Evolutionary conservation across 208 protist genomes (phyloP).

Genomic region (Jaenimonas drosophilae): DNA sequence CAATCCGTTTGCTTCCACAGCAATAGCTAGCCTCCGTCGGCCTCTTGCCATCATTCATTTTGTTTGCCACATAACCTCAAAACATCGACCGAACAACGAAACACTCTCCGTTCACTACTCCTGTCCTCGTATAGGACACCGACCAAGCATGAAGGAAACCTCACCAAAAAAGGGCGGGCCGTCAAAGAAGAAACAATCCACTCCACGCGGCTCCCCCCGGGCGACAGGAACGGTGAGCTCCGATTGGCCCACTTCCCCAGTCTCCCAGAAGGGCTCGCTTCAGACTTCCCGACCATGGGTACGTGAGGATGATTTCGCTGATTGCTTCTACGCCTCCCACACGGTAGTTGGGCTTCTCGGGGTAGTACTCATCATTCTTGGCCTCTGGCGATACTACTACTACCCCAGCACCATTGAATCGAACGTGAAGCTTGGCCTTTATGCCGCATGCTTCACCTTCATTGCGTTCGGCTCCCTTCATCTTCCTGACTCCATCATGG

Average conservation of each 20-base stretch:
- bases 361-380: constrained; percentile 30
- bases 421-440: constrained; percentile 61
- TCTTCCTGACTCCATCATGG: constrained; percentile 87
- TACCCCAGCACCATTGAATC: constrained; percentile 26
- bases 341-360: constrained; percentile 39
- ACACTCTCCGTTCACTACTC: too few species aligned
- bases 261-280: background rate
- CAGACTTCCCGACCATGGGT: constrained; percentile 19
- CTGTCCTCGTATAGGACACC: too few species aligned
- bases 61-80: too few species aligned
- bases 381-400: constrained; percentile 55
- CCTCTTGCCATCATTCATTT: too few species aligned
- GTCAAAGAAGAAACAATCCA: too few species aligned
- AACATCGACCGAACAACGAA: too few species aligned
- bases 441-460: constrained; percentile 62
- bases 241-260: background rate
- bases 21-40: too few species aligned
- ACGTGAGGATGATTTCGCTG: constrained; percentile 39
- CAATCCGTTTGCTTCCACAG: too few species aligned
- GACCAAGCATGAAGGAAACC: too few species aligned
- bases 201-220: too few species aligned
- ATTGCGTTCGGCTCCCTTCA: constrained; percentile 88
- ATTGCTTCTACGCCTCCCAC: constrained; percentile 50
- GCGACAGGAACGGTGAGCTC: too few species aligned
- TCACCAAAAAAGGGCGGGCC: too few species aligned